Evolutionary conservation across 257 asterid genomes (phyloP), one percentile per base, ranked within the genome.

Genomic region (Dorcoceras hygrometricum): DNA sequence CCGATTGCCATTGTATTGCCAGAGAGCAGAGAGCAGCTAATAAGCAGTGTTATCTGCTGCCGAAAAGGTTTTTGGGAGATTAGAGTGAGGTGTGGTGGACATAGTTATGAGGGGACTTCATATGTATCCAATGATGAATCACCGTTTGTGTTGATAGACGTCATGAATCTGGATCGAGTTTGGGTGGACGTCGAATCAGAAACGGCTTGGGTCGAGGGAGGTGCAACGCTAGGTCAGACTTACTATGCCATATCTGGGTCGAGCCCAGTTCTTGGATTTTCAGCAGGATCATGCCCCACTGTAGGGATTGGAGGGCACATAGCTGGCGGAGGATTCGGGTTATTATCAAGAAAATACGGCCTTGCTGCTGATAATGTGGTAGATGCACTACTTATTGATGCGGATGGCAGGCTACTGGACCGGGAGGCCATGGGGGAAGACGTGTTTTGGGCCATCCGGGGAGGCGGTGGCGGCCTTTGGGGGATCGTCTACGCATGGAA

Each of bases 361-460:
- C 81, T 89, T 14, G 96, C 96, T 0, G 96, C 96, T 6, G 96
- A 89, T 32, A 89, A 87, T 63, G 90, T 83, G 62, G 80, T 80
- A 36, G 96, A 89, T 18, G 95, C 89, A 0, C 65, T 73, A 27
- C 68, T 89, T 0, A 67, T 89, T 4, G 85, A 81, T 29, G 87
- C 90, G 0, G 68, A 77, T 2, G 95, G 96, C 29, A 65, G 77
- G 32, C 50, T 86, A 27, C 43, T 89, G 5, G 73, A 89, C 75
- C 63, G 96, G 43, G 76, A 69, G 6, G 79, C 79, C 46, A 89
- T 89, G 96, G 96, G 90, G 58, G 95, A 89, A 57, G 89, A 89
- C n/a, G 89, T 87, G 0, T 89, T 87, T 54, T 89, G 96, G 95
- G 95, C 96, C 19, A 80, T 89, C 19, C 82, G 96, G 12, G 96